These are phyloP conservation scores for Aspergillus candidus DNA, from an alignment of 2,329 filamentous ascomycete species.

Conservation along the genomic window DNA sequence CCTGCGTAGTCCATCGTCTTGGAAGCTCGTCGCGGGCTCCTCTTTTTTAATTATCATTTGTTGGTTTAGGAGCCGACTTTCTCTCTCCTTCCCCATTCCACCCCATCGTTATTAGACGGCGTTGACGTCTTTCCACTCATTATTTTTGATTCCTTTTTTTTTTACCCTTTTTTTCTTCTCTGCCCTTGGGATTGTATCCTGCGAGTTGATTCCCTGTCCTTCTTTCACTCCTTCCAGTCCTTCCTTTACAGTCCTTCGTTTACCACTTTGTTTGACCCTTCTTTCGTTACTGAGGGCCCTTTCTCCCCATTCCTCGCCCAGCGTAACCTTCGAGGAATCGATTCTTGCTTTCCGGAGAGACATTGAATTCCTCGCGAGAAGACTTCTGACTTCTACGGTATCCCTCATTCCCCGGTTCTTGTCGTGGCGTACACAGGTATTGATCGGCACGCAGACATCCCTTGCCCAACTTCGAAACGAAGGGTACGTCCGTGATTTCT, in stretches of 20 bases:
- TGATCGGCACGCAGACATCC: too few species aligned
- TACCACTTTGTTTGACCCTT: not conserved
- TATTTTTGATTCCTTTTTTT: constrained; percentile 1
- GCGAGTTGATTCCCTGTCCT: not conserved
- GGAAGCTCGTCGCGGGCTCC: constrained; percentile 1
- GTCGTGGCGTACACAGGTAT: too few species aligned
- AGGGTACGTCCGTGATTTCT: too few species aligned
- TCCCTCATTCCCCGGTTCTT: too few species aligned
- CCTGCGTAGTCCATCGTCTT: constrained; percentile 2
- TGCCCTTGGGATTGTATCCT: not conserved
- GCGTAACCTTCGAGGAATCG: too few species aligned
- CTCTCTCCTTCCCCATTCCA: constrained; percentile 1
- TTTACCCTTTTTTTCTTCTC: not conserved
- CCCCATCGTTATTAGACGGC: constrained; percentile 3
- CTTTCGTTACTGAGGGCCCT: not conserved
- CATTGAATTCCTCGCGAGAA: too few species aligned
- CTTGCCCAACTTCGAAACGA: too few species aligned
- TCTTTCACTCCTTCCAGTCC: not conserved
- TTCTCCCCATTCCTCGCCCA: not conserved
- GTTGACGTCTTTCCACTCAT: constrained; percentile 11
- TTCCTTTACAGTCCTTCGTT: constrained; percentile 6
- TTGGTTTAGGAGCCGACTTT: constrained; percentile 4
- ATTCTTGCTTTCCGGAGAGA: too few species aligned
- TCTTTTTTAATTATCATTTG: constrained; percentile 3
- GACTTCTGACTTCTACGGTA: too few species aligned